Evolutionary conservation across 371 early-diverging fungal species (phyloP), one percentile per base, ranked within the genome.

Genomic region (Saksenaea oblongispora): DNA sequence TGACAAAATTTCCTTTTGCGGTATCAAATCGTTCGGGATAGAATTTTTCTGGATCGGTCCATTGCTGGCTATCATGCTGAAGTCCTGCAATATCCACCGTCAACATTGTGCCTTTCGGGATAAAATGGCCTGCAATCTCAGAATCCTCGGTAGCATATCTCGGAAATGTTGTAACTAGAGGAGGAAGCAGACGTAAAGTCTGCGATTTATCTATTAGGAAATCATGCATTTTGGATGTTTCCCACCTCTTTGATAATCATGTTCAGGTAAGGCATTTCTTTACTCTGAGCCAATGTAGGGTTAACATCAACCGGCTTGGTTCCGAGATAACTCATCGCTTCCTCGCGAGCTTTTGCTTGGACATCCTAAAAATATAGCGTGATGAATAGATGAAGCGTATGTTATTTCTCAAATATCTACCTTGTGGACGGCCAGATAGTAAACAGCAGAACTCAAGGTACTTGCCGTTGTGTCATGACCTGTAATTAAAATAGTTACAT

Each of bases 381-480:
- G 10, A 1, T 18, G 36, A 58, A 24, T 11, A 18, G 17, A 37
- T n/a, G n/a, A 37, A 27, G 39, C n/a, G 11, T 11, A 11, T 11
- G 11, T 11, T 11, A 39, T 39, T 14, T 14, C 11, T 39, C 39
- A 39, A 11, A 5, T 3, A 39, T 27, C 14, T 28, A 18, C 28
- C 44, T 7, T 42, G 18, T 77, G 14, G 3, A 51, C 65, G 3
- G 76, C 79, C 28, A 85, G 61, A 26, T 72, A 67, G 61, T 78
- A 76, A 37, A 84, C 13, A 17, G 68, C 69, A 22, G 66, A 71
- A 18, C 78, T 67, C 14, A 79, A 47, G 5, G 83, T 73, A 51
- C 78, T 81, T 10, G 84, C 74, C 0, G 84, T 82, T 1, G 84
- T 86, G 27, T 86, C 80, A 44, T 82, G 84, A 3, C 82, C 78